Evolutionary conservation across 1,139 yeast genomes (phyloP), one percentile per base, ranked within the genome.

Genomic region (Casaregolazyma suthepensis): DNA sequence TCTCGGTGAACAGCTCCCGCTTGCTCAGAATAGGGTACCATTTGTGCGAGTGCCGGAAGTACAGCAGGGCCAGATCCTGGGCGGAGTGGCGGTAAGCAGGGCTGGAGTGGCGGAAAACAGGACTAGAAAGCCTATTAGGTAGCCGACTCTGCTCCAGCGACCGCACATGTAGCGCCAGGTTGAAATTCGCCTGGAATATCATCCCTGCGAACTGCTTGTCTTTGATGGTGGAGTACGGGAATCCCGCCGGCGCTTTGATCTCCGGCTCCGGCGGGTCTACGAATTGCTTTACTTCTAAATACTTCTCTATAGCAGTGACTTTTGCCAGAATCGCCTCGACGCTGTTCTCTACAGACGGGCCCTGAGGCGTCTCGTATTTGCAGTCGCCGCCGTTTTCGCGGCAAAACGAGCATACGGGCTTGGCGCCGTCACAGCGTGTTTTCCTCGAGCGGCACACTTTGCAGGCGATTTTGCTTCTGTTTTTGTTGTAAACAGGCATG

Each of bases 321-420:
- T 46, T 45, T 5, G 6, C 22, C 18, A 51, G 45, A 38, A 51
- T 51, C n/a, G 22, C 20, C 46, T 51, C 53, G 22, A 51, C 29
- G 20, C 29, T 46, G 23, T 40, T 40, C 29, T 51, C 53, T 17
- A 51, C 15, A 13, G 53, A 20, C 15, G 53, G 50, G 5, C 50
- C 50, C 22, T 51, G 53, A 2, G 53, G 40, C 19, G 54, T 40
- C 37, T 17, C 48, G 43, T 51, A 48, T 29, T 19, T 48, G 18
- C 54, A 51, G 10, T 10, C 48, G 22, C 48, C 29, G 6, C 54
- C 54, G 15, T 42, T 47, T 23, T 51, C 26, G 19, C 17, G 19
- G 35, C 54, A 51, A 22, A 51, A 51, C 9, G 54, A 29, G 46
- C 56, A 53, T 40, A 48, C 38, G 2, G 56, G 56, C 29, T 26